Evolutionary conservation across 768 basidiomycete species (phyloP).

Genomic region (Termitomyces sp.): DNA sequence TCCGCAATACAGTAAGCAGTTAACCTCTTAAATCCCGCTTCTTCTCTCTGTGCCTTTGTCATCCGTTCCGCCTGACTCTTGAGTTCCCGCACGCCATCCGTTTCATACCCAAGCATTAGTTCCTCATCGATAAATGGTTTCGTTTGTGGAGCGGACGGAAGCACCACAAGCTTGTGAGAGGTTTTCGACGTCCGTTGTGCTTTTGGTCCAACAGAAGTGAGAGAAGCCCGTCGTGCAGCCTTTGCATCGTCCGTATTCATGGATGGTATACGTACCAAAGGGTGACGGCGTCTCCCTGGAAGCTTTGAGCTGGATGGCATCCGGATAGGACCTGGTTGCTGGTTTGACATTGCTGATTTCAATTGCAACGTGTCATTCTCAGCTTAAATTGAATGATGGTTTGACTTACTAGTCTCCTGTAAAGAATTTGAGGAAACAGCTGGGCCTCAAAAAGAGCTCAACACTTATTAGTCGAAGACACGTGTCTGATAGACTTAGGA

Average conservation of each 20-base stretch:
- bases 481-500: not conserved
- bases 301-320: constrained; percentile 21
- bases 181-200: constrained; percentile 84
- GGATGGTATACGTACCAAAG: constrained; percentile 23
- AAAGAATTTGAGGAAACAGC: not conserved
- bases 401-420: not conserved
- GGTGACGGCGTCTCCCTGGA: constrained; percentile 23
- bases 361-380: not conserved
- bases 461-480: not conserved
- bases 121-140: constrained; percentile 56
- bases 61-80: constrained; percentile 87
- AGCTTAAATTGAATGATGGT: not conserved
- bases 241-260: constrained; percentile 16
- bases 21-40: constrained; percentile 73
- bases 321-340: constrained; percentile 8
- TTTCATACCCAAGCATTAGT: constrained; percentile 56
- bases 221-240: constrained; percentile 30
- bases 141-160: constrained; percentile 89
- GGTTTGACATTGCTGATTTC: constrained; percentile 5
- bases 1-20: constrained; percentile 91
- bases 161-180: constrained; percentile 82
- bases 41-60: constrained; percentile 79
- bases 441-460: too few species aligned
- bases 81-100: constrained; percentile 65
- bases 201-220: constrained; percentile 39